Base-by-base conservation (phyloP, 257 asterid species). In the Penstemon davidsonii region DNA sequence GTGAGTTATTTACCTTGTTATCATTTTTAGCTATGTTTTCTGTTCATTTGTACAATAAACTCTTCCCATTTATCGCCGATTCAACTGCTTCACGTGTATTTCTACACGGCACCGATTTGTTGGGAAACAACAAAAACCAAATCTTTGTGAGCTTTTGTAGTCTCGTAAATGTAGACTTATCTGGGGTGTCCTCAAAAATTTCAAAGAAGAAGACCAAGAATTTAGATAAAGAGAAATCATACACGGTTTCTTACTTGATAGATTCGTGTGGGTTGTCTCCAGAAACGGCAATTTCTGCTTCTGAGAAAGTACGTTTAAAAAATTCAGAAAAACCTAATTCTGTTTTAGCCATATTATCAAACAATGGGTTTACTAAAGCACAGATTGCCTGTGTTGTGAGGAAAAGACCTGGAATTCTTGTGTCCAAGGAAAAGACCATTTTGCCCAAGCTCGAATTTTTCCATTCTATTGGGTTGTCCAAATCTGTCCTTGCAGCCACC, bases 391-490 rank as follows among this genome's bases (percentile, higher is more conserved):
- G 6, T 9, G 3, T 78, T 37, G 62, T 78, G 40, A 59, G 52
- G 39, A 54, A 39, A 60, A 19, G 38, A 5, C 82, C 82, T 60
- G 8, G 1, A 0, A 15, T 70, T 60, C 73, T 78, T 60, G 4
- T 45, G 3, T 41, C 4, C n/a, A 42, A 54, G 4, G 74, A 73
- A 54, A 69, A 49, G 37, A 7, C 67, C 46, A 60, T 73, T 70
- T 69, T 44, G 64, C 82, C 80, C 40, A 78, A 69, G 71, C 19
- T 72, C 9, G 45, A 63, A 4, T 72, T 63, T 63, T 72, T 72
- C 66, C 8, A 56, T 10, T 72, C 60, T 5, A 40, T 55, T 37
- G 69, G 71, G 3, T 15, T 43, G 53, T 36, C 71, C 2, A 64
- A 65, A 5, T 6, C 25, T 13, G 7, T 9, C 10, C 45, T 72